A percentile compares a stretch with the other conserved stretches of the same genome.
Evolutionary conservation across 805 yeast genomes (phyloP).

Genomic region (Suhomyces sp.): DNA sequence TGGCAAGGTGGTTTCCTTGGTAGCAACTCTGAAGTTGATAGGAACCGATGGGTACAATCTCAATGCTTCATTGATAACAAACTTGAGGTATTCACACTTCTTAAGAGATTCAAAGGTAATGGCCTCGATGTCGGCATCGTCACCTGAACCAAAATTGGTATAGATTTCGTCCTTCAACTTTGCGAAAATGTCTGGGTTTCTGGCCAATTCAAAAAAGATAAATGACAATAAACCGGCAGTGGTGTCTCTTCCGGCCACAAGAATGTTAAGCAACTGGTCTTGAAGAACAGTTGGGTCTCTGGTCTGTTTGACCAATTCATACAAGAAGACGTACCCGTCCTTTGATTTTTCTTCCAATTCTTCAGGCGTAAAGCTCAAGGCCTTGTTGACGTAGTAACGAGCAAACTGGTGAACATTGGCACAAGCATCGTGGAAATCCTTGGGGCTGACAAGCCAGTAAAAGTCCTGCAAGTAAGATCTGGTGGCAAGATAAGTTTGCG

Average conservation of each 20-base stretch:
- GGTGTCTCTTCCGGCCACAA: slow-evolving; percentile 30
- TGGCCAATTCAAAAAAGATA: slow-evolving; percentile 22
- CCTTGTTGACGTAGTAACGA: slow-evolving; percentile 12
- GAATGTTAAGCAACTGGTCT: slow-evolving; percentile 26
- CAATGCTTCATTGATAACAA: slow-evolving; percentile 23
- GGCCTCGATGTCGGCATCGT: slow-evolving; percentile 17
- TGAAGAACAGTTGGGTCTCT: slow-evolving; percentile 22
- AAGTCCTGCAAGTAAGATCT: slow-evolving; percentile 30
- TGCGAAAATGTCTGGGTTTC: slow-evolving; percentile 19
- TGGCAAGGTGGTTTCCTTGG: slow-evolving; percentile 24
- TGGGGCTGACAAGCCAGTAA: slow-evolving; percentile 17
- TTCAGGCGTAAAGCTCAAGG: slow-evolving; percentile 12
- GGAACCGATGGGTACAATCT: slow-evolving; percentile 29
- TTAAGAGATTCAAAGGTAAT: slow-evolving; percentile 24
- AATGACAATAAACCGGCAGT: slow-evolving; percentile 28
- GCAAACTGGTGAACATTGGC: slow-evolving; percentile 31
- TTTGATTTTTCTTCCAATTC: slow-evolving; percentile 13
- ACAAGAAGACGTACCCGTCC: slow-evolving; percentile 25
- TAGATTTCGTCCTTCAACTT: slow-evolving; percentile 20
- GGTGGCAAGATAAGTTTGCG: slow-evolving; percentile 33
- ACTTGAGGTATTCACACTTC: slow-evolving; percentile 26
- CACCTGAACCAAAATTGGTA: slow-evolving; percentile 19
- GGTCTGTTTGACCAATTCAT: slow-evolving; percentile 26
- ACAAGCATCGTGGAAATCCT: slow-evolving; percentile 29
- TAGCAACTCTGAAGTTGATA: slow-evolving; percentile 23